A percentile compares a stretch with the other conserved stretches of the same genome.
Evolutionary conservation across 352 stramenopile species (phyloP).

Genomic region (Globisporangium camurandrum): DNA sequence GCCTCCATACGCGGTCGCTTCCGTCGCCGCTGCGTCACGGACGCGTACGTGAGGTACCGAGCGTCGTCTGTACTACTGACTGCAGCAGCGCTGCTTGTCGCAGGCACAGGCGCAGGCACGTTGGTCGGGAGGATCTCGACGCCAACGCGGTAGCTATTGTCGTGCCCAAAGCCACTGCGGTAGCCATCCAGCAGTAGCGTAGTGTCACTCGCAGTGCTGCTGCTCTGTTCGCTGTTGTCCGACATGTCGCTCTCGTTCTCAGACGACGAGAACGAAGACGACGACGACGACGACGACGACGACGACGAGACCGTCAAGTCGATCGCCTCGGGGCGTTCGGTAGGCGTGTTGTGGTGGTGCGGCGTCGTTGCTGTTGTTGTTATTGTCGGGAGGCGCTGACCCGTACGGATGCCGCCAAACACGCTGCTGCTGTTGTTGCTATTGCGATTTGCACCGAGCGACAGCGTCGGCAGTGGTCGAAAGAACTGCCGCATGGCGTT

Average conservation of each 20-base stretch:
- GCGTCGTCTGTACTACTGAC: neutral
- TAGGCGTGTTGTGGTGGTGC: too few relatives aligned
- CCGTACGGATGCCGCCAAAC: too few relatives aligned
- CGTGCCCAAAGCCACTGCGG: neutral
- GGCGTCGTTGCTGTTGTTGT: too few relatives aligned
- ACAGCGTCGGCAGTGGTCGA: too few relatives aligned
- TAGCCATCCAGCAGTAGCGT: neutral
- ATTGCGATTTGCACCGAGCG: too few relatives aligned
- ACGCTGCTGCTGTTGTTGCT: too few relatives aligned
- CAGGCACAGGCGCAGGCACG: neutral
- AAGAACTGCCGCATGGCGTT: too few relatives aligned
- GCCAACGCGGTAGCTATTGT: constrained; percentile 22
- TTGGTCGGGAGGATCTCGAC: constrained; percentile 46
- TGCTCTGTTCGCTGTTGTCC: constrained; percentile 1
- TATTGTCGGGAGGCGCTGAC: too few relatives aligned
- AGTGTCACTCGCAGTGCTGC: too few relatives aligned
- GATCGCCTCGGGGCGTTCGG: constrained; percentile 33
- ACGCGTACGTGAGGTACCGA: constrained; percentile 13
- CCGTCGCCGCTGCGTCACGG: constrained; percentile 17
- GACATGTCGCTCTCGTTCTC: constrained; percentile 32
- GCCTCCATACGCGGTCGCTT: constrained; percentile 31
- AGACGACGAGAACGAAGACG: too few relatives aligned
- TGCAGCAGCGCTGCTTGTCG: constrained; percentile 9
- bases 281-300: too few relatives aligned
- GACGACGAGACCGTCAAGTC: constrained; percentile 56